A percentile compares a stretch with the other conserved stretches of the same genome.
Evolutionary conservation across 768 basidiomycete species (phyloP).

Genomic region (Mycena albidolilacea): DNA sequence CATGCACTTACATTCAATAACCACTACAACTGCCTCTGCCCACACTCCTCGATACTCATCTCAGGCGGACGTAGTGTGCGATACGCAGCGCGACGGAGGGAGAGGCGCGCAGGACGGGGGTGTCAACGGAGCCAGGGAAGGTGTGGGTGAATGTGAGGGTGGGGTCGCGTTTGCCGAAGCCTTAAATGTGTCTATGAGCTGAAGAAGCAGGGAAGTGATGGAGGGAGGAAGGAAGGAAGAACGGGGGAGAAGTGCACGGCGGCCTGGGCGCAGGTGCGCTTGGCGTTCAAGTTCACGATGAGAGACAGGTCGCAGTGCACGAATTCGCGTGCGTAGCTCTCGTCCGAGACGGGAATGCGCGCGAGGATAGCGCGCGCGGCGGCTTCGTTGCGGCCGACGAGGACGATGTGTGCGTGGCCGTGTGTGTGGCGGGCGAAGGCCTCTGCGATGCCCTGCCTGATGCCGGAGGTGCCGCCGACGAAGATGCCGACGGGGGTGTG

Average conservation of each 20-base stretch:
- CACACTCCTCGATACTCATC: no score
- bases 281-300: slow-evolving; percentile 19
- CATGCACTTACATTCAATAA: no score
- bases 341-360: background rate
- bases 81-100: no score
- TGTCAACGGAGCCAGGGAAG: no score
- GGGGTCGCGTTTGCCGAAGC: slow-evolving; percentile 19
- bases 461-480: slow-evolving; percentile 35
- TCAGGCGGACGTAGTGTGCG: no score
- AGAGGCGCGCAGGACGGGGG: no score
- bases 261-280: slow-evolving; percentile 34
- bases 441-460: slow-evolving; percentile 45
- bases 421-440: slow-evolving; percentile 19
- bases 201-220: background rate
- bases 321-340: slow-evolving; percentile 10
- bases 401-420: slow-evolving; percentile 32
- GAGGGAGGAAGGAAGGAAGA: no score
- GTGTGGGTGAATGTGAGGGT: background rate
- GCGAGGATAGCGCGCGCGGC: slow-evolving; percentile 19
- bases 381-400: slow-evolving; percentile 27
- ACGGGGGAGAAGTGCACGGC: slow-evolving; percentile 42
- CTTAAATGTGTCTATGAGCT: background rate
- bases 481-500: slow-evolving; percentile 28
- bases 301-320: slow-evolving; percentile 23
- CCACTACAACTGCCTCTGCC: no score